phyloP scores from a whole-genome alignment of 148 eudicot genomes.

The Cornus controversa region DNA sequence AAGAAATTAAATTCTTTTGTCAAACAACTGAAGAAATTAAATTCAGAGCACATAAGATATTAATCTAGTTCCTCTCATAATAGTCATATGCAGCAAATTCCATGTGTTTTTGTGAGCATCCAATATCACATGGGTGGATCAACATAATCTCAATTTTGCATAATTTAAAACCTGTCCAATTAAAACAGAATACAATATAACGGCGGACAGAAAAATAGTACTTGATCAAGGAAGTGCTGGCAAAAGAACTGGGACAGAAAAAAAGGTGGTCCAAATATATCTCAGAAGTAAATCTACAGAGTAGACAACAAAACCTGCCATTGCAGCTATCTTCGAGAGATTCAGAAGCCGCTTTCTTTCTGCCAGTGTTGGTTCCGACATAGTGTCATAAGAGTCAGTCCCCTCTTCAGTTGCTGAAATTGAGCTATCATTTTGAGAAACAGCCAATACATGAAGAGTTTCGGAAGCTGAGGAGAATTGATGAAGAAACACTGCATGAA shows the following conservation, averaged over 20 bases:
- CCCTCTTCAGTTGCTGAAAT: slow-evolving; percentile 33
- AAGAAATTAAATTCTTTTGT: too few relatives aligned
- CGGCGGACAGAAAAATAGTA: background rate
- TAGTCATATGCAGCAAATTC: background rate
- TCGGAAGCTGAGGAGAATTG: slow-evolving; percentile 73
- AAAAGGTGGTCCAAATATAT: background rate
- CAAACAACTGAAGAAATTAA: background rate
- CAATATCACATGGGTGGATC: background rate
- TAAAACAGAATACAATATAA: background rate
- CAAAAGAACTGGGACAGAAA: background rate
- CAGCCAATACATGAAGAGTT: slow-evolving; percentile 77
- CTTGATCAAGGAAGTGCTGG: background rate
- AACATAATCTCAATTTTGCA: background rate
- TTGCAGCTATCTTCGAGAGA: slow-evolving; percentile 88
- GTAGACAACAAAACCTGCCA: slow-evolving; percentile 62
- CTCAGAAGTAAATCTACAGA: background rate
- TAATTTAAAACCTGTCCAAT: background rate
- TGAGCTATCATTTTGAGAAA: slow-evolving; percentile 53
- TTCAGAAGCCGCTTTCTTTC: slow-evolving; percentile 74
- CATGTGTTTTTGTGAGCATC: background rate
- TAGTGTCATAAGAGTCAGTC: slow-evolving; percentile 25
- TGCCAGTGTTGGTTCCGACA: slow-evolving; percentile 46
- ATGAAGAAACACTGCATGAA: slow-evolving; percentile 77
- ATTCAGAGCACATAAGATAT: background rate
- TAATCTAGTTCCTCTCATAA: background rate